Evolutionary conservation across 768 basidiomycete species (phyloP).

Genomic region (Tylopilus balloui): DNA sequence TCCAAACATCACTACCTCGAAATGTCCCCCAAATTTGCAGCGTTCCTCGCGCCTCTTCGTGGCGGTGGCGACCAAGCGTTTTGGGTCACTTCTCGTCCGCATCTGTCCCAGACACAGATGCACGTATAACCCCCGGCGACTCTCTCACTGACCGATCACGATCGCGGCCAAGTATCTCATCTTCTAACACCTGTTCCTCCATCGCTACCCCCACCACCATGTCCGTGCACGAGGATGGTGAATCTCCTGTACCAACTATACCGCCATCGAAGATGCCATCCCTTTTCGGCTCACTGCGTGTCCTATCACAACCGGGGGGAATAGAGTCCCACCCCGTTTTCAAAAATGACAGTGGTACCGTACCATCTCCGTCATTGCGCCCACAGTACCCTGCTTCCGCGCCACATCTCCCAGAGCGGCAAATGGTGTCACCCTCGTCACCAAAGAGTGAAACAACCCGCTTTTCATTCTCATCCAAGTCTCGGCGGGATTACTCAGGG

Average conservation of each 20-base stretch:
- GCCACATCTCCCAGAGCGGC: constrained; percentile 38
- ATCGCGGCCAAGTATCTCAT: constrained; percentile 59
- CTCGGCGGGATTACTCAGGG: constrained; percentile 12
- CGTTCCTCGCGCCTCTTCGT: constrained; percentile 21
- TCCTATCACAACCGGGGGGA: constrained; percentile 24
- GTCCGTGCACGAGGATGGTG: constrained; percentile 38
- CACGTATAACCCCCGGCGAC: constrained; percentile 41
- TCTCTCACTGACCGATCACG: constrained; percentile 41
- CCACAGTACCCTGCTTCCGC: constrained; percentile 36
- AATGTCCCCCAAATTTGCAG: constrained; percentile 4
- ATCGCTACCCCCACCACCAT: constrained; percentile 36
- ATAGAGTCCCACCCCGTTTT: constrained; percentile 33
- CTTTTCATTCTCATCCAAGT: constrained; percentile 28
- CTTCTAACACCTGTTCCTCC: constrained; percentile 50
- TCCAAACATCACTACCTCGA: constrained; percentile 39
- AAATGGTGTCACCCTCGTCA: constrained; percentile 27
- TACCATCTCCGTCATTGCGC: constrained; percentile 35
- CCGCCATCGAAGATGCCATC: constrained; percentile 30
- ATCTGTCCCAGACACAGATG: constrained; percentile 42
- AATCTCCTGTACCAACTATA: constrained; percentile 38
- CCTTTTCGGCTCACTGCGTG: constrained; percentile 33
- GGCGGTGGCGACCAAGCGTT: constrained; percentile 62
- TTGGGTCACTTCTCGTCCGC: constrained; percentile 57
- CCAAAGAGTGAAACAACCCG: constrained; percentile 30
- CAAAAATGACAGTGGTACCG: constrained; percentile 23